Percentiles rank a stretch among this genome's conserved stretches.
These are phyloP conservation scores for Sordaria brevicollis DNA, from an alignment of 495 filamentous ascomycete species.

Conservation along the genomic window DNA sequence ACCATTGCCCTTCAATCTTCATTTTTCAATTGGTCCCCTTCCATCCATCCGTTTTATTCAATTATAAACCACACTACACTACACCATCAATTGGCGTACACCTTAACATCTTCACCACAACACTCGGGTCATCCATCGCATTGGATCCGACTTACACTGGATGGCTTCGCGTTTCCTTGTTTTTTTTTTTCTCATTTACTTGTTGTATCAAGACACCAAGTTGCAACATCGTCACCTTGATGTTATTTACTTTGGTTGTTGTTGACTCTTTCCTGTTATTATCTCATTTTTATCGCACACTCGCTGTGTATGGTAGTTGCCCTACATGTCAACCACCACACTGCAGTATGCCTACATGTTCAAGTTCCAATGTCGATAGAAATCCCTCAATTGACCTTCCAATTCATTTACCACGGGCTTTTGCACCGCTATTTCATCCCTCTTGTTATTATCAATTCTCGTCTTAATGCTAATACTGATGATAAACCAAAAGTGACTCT, in stretches of 20 bases:
- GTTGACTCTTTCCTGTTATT: neutral
- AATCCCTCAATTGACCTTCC: neutral
- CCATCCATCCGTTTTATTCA: neutral
- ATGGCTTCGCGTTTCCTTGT: neutral
- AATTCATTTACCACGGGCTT: neutral
- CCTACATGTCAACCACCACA: neutral
- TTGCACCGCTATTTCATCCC: neutral
- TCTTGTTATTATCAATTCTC: neutral
- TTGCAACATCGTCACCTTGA: neutral
- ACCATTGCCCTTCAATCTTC: neutral
- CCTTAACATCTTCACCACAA: neutral
- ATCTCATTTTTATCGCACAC: neutral
- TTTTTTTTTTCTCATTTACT: neutral
- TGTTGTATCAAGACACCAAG: neutral
- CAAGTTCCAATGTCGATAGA: neutral
- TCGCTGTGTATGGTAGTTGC: neutral
- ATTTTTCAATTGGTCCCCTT: neutral
- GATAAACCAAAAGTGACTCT: slow-evolving; percentile 5
- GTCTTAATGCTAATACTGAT: slow-evolving; percentile 13
- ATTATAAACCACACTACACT: no score
- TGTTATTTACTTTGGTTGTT: neutral
- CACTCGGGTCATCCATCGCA: neutral
- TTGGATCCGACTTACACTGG: neutral
- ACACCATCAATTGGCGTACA: neutral
- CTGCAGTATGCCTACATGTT: neutral